Percentiles rank a stretch among this genome's conserved stretches.
These are phyloP conservation scores for Delonix regia DNA, from an alignment of 306 rosid genomes.

Conservation along the genomic window DNA sequence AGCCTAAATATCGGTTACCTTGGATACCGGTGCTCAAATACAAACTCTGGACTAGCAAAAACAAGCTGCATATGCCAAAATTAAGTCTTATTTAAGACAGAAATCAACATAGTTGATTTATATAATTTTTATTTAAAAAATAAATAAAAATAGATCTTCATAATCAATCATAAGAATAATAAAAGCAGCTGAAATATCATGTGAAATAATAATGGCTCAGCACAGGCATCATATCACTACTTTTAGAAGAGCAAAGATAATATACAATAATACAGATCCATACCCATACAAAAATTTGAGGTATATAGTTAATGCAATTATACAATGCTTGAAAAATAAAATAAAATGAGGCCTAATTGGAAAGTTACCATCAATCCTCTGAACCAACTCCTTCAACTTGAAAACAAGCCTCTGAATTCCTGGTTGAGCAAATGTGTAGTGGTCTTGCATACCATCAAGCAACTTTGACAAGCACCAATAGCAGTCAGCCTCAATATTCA, in stretches of 20 bases:
- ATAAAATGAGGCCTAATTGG: slow-evolving; percentile 24
- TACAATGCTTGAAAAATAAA: slow-evolving; percentile 7
- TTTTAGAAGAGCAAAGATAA: neutral
- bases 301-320: slow-evolving; percentile 16
- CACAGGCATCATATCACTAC: neutral
- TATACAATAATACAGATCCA: slow-evolving; percentile 2
- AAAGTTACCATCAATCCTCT: slow-evolving; percentile 83
- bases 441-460: slow-evolving; percentile 99
- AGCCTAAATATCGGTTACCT: neutral
- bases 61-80: neutral
- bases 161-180: neutral
- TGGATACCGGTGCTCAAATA: neutral
- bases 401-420: slow-evolving; percentile 98
- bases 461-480: slow-evolving; percentile 95
- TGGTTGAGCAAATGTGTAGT: slow-evolving; percentile 96
- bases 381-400: slow-evolving; percentile 89
- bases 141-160: neutral
- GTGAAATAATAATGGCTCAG: neutral
- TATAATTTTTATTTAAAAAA: neutral
- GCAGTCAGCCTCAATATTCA: slow-evolving; percentile 86
- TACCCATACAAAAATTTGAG: slow-evolving; percentile 19
- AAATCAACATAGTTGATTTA: neutral
- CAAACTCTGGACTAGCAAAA: neutral
- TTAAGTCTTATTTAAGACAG: neutral
- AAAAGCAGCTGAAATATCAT: neutral